Conservation (phyloP, 495 filamentous ascomycete genomes). For the Friedmanniomyces endolithicus region DNA sequence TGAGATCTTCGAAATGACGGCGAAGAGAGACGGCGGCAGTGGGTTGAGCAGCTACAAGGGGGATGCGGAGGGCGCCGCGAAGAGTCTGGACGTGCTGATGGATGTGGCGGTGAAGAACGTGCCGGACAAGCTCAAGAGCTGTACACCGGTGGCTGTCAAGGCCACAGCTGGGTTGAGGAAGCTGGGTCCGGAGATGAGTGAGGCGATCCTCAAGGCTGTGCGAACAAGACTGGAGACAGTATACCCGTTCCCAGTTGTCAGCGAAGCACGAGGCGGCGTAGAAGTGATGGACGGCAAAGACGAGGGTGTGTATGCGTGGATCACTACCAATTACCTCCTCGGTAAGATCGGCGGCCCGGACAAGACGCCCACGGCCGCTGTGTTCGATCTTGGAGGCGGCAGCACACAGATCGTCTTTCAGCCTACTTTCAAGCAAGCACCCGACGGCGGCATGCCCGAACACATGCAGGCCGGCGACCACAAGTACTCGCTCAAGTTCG, state of each 20-base stretch:
- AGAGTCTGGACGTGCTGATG: constrained; percentile 78
- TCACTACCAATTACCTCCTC: constrained; percentile 94
- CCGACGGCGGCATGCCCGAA: constrained; percentile 73
- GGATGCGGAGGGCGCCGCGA: constrained; percentile 76
- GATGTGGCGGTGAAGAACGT: constrained; percentile 70
- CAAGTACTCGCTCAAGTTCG: constrained; percentile 86
- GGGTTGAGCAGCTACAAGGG: constrained; percentile 76
- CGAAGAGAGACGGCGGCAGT: constrained; percentile 61
- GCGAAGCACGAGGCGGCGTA: constrained; percentile 69
- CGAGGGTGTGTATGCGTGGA: constrained; percentile 98
- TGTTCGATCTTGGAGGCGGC: constrained; percentile 92
- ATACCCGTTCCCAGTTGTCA: constrained; percentile 90
- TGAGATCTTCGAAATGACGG: constrained; percentile 83
- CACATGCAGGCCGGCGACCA: constrained; percentile 81
- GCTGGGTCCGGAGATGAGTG: constrained; percentile 67
- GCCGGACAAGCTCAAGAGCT: constrained; percentile 73
- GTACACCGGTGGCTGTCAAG: constrained; percentile 88
- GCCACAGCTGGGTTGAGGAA: constrained; percentile 86
- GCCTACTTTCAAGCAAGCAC: constrained; percentile 68
- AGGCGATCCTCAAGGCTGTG: constrained; percentile 76
- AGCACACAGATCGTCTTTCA: constrained; percentile 98
- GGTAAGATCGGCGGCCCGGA: constrained; percentile 93
- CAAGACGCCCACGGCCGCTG: constrained; percentile 75
- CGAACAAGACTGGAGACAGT: constrained; percentile 68
- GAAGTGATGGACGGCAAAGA: constrained; percentile 92